Evolutionary conservation across 2,329 filamentous ascomycete species (phyloP).

Genomic region (Talaromyces rugulosus): DNA sequence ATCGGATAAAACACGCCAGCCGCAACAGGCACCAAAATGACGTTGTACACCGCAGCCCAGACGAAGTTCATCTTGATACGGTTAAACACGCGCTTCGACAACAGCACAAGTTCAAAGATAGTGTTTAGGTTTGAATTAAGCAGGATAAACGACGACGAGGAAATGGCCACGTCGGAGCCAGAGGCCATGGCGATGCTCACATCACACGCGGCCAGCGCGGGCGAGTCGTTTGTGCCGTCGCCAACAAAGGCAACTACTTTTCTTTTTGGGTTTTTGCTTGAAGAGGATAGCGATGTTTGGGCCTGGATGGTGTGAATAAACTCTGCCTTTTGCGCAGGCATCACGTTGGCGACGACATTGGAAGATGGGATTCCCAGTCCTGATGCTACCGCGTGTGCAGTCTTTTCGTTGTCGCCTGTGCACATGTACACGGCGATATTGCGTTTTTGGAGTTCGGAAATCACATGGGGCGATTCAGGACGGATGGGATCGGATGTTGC

Average conservation of each 20-base stretch:
- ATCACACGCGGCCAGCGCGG: constrained; percentile 73
- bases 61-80: constrained; percentile 80
- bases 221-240: constrained; percentile 82
- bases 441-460: constrained; percentile 59
- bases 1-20: constrained; percentile 72
- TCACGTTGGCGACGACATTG: constrained; percentile 81
- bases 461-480: constrained; percentile 62
- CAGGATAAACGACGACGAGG: constrained; percentile 76
- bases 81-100: constrained; percentile 68
- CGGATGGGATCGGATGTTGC: constrained; percentile 79
- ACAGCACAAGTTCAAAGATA: constrained; percentile 67
- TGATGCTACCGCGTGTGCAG: constrained; percentile 71
- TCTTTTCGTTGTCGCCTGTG: constrained; percentile 84
- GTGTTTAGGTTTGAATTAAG: constrained; percentile 66
- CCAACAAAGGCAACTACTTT: constrained; percentile 74
- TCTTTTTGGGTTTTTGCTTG: constrained; percentile 42
- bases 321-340: constrained; percentile 70
- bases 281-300: constrained; percentile 6
- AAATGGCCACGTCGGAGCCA: constrained; percentile 78
- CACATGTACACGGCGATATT: constrained; percentile 85
- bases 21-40: constrained; percentile 72
- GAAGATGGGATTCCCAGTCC: constrained; percentile 67
- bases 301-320: constrained; percentile 38
- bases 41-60: constrained; percentile 81
- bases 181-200: constrained; percentile 78